phyloP scores from a whole-genome alignment of 1,284 basidiomycete genomes.

The Pyrrhoderma noxium region DNA sequence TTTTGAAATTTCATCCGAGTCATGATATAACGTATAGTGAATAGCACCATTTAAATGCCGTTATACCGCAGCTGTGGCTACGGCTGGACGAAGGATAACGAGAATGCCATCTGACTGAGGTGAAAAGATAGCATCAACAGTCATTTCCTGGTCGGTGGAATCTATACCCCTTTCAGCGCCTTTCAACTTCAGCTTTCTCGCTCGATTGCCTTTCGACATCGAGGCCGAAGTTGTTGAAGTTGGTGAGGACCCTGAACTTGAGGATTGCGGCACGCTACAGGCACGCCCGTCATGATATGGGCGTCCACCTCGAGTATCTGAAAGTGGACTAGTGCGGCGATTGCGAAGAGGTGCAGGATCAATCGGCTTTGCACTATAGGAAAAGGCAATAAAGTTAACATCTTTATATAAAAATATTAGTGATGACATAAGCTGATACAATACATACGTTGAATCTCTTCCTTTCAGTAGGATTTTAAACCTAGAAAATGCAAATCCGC shows the following conservation, averaged over 20 bases:
- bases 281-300: constrained; percentile 3
- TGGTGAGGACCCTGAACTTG: background rate
- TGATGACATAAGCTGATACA: constrained; percentile 1
- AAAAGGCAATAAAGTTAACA: background rate
- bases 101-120: constrained; percentile 75
- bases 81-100: constrained; percentile 50
- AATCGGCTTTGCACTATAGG: constrained; percentile 16
- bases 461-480: constrained; percentile 50
- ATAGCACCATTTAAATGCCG: no score
- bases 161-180: constrained; percentile 6
- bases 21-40: no score
- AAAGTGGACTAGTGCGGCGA: constrained; percentile 7
- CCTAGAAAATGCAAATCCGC: constrained; percentile 70
- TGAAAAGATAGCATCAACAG: constrained; percentile 72
- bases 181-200: constrained; percentile 2
- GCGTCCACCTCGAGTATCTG: constrained; percentile 1
- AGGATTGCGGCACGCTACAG: background rate
- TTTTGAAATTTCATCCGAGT: no score
- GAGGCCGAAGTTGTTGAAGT: background rate
- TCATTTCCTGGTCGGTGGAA: constrained; percentile 28
- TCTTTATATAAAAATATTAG: constrained; percentile 7
- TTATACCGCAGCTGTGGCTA: background rate
- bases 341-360: constrained; percentile 4
- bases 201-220: constrained; percentile 14
- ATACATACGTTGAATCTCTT: constrained; percentile 48